Evolutionary conservation across 225 moss, liverwort and hornwort species (phyloP), one percentile per base, ranked within the genome.

Genomic region (Pleurozium schreberi): DNA sequence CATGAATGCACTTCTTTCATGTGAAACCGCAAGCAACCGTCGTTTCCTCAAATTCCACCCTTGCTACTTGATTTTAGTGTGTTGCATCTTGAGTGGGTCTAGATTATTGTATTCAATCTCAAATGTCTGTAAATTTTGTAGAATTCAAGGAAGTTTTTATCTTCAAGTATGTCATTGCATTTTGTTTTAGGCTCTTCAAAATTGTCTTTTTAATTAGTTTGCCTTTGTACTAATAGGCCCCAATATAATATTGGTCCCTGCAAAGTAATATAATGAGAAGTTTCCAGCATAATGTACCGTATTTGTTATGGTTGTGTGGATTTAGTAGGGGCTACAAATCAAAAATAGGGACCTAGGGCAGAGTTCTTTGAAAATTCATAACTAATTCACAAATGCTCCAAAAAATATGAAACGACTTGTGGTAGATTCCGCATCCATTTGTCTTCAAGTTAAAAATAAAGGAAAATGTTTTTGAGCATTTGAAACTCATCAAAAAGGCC

Each of bases 11-110:
- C 8, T 73, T 30, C 34, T 59, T 85, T 90, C 87, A 84, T 36
- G 15, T 90, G 90, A 89, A 92, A 92, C 81, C 1, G 36, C 55
- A 89, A 84, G 42, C 58, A 92, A 92, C 90, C 9, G 89, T 89
- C 50, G 1, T 68, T 22, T 13, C 34, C 4, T 9, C 26, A 14
- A 33, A 65, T 65, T 90, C 59, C 74, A 81, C 15, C 10, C 3
- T 2, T 0, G 1, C 0, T 59, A 27, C 7, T 31, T 52, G 8
- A 62, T 76, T 45, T 47, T 64, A 23, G 18, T 36, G 1, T 64
- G 3, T 30, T 36, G 23, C 18, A 86, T 76, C 47, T 86, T 76
- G 4, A 26, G 8, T 16, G 5, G 8, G 7, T 30, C 4, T 77
- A 86, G 53, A 86, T 64, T 63, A 7, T 52, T 64, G 1, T 31